Base-by-base conservation (phyloP, 805 yeast genomes). In the Nematodospora valgi region DNA sequence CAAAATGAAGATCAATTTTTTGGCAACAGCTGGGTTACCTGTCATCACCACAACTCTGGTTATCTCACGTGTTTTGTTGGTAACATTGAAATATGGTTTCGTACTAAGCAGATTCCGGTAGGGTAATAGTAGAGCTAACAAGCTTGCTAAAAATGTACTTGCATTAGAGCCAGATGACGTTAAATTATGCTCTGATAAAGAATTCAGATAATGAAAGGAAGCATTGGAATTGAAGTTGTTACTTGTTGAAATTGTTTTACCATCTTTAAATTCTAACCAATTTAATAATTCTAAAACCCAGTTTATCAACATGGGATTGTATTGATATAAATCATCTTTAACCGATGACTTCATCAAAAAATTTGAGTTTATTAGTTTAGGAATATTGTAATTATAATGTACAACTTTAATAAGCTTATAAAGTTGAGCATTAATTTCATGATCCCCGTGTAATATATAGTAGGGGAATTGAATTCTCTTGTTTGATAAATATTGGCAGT, bases 1-100 rank as follows among this genome's bases (percentile, higher is more conserved):
- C 6, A 78, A 42, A 6, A 78, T 70, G 37, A 75, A 77, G 0
- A 77, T 59, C 36, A 78, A 55, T 47, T 76, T 76, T 45, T 77
- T 78, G 1, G 82, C 80, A 7, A 78, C 79, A 6, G 71, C 71
- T 23, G 78, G 75, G 47, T 78, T 78, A 11, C 78, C 73, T 0
- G 83, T 76, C 72, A 76, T 67, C 3, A 78, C 62, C 1, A 76
- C 76, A 1, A 78, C 62, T 28, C 82, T 60, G 6, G 72, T 61
- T n/a, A 66, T 52, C 27, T 63, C 69, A 2, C 44, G 32, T 10
- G 46, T 29, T 3, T 47, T 37, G 11, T 44, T 45, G 23, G 52
- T 54, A 16, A 53, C 45, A 26, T 41, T 45, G 14, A 38, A 40
- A 23, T 49, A 44, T 1, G 76, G 73, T 27, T 59, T 64, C 6